These are phyloP conservation scores for Podaxis carcinomalis DNA, from an alignment of 768 basidiomycete genomes.

Conservation along the genomic window DNA sequence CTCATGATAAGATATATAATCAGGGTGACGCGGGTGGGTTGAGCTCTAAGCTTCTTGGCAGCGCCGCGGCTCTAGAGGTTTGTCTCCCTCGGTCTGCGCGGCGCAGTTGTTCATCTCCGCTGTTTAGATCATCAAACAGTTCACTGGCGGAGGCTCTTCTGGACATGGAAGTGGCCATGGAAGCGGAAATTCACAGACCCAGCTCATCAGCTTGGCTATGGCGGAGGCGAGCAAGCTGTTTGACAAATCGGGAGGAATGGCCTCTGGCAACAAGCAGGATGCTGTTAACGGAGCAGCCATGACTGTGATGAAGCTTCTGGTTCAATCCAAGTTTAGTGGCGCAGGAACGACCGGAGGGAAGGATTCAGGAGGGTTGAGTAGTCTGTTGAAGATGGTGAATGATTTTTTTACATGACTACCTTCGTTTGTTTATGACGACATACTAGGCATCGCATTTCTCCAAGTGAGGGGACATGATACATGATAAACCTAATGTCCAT, in stretches of 20 bases:
- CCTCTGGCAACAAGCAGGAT: conserved; percentile 74
- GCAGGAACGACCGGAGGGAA: conserved; percentile 48
- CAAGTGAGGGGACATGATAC: no score
- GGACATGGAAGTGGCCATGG: not conserved
- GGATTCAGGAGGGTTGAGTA: conserved; percentile 65
- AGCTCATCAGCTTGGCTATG: conserved; percentile 87
- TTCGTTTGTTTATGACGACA: not conserved
- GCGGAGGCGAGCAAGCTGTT: conserved; percentile 74
- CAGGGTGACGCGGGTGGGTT: conserved; percentile 46
- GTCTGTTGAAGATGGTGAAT: conserved; percentile 9
- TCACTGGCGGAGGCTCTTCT: conserved; percentile 43
- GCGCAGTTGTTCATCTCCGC: not conserved
- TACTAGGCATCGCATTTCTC: conserved; percentile 26
- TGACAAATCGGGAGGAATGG: conserved; percentile 60
- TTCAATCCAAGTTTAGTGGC: conserved; percentile 58
- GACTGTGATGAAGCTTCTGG: conserved; percentile 80
- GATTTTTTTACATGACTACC: no score
- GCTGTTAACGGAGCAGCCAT: conserved; percentile 81
- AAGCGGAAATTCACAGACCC: conserved; percentile 42
- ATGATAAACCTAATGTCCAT: no score
- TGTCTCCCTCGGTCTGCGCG: conserved; percentile 3
- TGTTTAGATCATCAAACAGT: conserved; percentile 57
- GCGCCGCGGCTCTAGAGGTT: conserved; percentile 77
- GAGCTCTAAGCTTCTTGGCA: conserved; percentile 60
- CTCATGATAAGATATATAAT: conserved; percentile 62